Percentiles rank a stretch among this genome's conserved stretches.
Conservation (phyloP, 768 basidiomycete genomes). For the Pleurotus pulmonarius region DNA sequence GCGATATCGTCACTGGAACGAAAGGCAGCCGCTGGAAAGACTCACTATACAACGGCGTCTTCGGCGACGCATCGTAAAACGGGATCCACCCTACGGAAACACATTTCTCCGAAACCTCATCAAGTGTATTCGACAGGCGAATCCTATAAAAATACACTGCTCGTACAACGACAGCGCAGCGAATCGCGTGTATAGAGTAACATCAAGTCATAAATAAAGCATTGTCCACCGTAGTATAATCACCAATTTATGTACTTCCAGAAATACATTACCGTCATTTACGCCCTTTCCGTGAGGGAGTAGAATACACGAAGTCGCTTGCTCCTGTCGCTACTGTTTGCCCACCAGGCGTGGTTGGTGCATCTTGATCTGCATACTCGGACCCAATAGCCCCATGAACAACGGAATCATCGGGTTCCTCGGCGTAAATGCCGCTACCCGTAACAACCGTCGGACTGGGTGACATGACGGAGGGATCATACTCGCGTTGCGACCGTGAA, state of each 20-base stretch:
- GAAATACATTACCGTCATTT: not conserved
- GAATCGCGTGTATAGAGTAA: not conserved
- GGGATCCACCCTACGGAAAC: too few relatives aligned
- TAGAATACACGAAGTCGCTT: not conserved
- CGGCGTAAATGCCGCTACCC: conserved; percentile 1
- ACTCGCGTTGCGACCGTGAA: not conserved
- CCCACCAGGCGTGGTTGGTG: not conserved
- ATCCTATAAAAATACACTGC: not conserved
- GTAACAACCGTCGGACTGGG: conserved; percentile 3
- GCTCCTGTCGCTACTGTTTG: conserved; percentile 2
- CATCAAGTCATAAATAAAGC: conserved; percentile 6
- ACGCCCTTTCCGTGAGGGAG: not conserved
- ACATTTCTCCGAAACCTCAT: too few relatives aligned
- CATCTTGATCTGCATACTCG: not conserved
- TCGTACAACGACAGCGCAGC: not conserved
- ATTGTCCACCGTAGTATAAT: conserved; percentile 1
- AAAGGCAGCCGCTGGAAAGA: conserved; percentile 58
- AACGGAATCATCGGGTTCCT: not conserved
- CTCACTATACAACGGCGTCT: conserved; percentile 41
- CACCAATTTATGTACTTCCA: not conserved
- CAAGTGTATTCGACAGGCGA: not conserved
- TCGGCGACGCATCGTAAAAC: conserved; percentile 17
- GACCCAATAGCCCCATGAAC: not conserved
- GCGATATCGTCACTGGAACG: conserved; percentile 49
- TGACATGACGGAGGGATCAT: conserved; percentile 4